Conservation (phyloP, 202 grass and related monocot species). For the Miscanthus sacchariflorus region DNA sequence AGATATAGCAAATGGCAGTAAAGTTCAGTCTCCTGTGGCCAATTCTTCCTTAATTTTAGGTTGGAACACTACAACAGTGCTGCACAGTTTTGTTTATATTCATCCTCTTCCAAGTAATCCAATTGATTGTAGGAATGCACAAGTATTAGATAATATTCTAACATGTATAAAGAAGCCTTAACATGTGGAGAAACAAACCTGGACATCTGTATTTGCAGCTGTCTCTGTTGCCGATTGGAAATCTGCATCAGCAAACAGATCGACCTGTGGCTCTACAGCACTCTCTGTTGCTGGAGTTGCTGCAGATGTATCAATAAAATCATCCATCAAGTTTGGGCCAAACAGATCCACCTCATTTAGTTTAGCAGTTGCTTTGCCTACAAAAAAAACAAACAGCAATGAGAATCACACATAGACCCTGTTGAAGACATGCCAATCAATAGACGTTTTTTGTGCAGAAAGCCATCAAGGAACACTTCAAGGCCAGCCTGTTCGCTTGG, state of each 20-base stretch:
- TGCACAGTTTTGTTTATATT: background rate
- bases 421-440: slow-evolving; percentile 4
- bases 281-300: slow-evolving; percentile 45
- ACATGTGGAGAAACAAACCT: slow-evolving; percentile 64
- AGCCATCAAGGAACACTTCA: background rate
- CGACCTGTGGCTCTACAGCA: slow-evolving; percentile 53
- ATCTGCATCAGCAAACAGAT: slow-evolving; percentile 94
- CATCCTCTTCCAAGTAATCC: slow-evolving; percentile 5
- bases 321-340: slow-evolving; percentile 84
- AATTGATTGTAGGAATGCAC: slow-evolving; percentile 24
- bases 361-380: slow-evolving; percentile 66
- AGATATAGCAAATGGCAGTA: background rate
- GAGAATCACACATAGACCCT: background rate
- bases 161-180: slow-evolving; percentile 18
- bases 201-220: slow-evolving; percentile 46
- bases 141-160: background rate
- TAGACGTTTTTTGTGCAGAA: background rate
- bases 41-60: background rate
- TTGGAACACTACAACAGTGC: slow-evolving; percentile 14
- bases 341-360: slow-evolving; percentile 69
- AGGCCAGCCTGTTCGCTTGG: no score
- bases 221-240: slow-evolving; percentile 78
- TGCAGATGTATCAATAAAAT: slow-evolving; percentile 65
- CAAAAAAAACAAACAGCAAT: slow-evolving; percentile 29
- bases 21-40: background rate